Conservation (phyloP, 768 basidiomycete genomes). For the Termitomyces sp. region DNA sequence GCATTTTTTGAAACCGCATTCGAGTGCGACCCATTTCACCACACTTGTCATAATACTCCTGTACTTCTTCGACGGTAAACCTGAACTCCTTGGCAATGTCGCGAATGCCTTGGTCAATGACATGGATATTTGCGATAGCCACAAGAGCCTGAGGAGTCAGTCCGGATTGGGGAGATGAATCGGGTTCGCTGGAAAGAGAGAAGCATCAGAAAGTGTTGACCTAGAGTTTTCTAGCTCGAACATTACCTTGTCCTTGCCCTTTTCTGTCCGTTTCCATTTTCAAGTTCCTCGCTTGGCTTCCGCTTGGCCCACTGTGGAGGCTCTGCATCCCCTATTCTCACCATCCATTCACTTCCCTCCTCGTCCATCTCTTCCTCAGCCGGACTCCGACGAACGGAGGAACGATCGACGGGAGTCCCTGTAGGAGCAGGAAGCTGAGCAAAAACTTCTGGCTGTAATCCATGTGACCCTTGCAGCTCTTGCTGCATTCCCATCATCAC, state of each 20-base stretch:
- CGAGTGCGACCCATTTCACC: conserved; percentile 69
- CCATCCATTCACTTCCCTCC: conserved; percentile 62
- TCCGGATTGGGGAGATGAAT: conserved; percentile 4
- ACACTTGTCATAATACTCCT: conserved; percentile 72
- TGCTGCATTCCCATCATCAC: conserved; percentile 12
- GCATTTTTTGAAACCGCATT: conserved; percentile 64
- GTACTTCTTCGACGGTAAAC: conserved; percentile 75
- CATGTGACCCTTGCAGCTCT: conserved; percentile 11
- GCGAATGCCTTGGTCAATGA: conserved; percentile 60
- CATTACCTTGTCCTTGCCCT: conserved; percentile 40
- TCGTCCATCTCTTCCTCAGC: conserved; percentile 69
- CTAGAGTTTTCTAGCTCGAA: background rate
- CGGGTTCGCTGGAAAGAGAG: conserved; percentile 13
- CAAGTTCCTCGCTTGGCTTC: conserved; percentile 37
- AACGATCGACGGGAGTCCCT: conserved; percentile 22
- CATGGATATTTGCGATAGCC: conserved; percentile 47
- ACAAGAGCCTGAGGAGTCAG: conserved; percentile 31
- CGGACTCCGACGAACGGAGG: conserved; percentile 37
- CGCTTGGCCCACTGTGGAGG: conserved; percentile 72
- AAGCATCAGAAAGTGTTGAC: background rate
- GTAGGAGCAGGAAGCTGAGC: conserved; percentile 14
- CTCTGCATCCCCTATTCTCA: conserved; percentile 58
- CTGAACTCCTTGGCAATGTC: conserved; percentile 68
- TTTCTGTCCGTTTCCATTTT: conserved; percentile 36
- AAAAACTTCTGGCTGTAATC: conserved; percentile 12